Evolutionary conservation across 2,329 filamentous ascomycete genomes (phyloP), one percentile per base, ranked within the genome.

Genomic region (Paramyrothecium sp.): DNA sequence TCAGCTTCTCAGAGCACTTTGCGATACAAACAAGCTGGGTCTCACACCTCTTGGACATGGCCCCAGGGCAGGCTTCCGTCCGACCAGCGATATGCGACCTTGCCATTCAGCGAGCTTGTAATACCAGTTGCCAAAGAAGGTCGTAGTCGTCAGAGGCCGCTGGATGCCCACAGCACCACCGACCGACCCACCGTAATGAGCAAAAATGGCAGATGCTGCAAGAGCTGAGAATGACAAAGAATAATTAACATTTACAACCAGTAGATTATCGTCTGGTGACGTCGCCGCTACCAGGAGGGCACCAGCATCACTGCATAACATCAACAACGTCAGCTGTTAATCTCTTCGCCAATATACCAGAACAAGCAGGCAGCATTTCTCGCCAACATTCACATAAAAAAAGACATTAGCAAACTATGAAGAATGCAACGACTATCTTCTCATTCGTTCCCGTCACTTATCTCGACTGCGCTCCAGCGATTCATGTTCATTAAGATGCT

Each of bases 1-100:
- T 70, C 68, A 0, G 75, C 70, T 23, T 71, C 70, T 1, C 75
- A 67, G 1, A 82, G 66, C 1, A 73, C 60, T 59, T 73, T 74
- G 10, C 80, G 75, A 61, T 82, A 82, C 16, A 82, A 65, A 3
- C 65, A 61, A 0, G 81, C 74, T 0, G 80, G 74, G 16, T 77
- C 72, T 68, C 71, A 73, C 0, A 77, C 70, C 1, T 73, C 68
- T 11, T 53, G n/a, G 17, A 11, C 51, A n/a, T 51, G 33, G 13
- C 33, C 51, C 72, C 71, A 77, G 3, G 65, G 61, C 5, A 79
- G 61, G 16, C 63, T 68, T 2, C 75, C 75, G 17, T 41, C 44
- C 3, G 23, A n/a, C 49, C 52, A 81, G 58, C 74, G 73, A 58
- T 75, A 74, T 8, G 76, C 77, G 12, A 81, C 61, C 62, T 80